These are phyloP conservation scores for Trifolium repens DNA, from an alignment of 306 rosid genomes.

Conservation along the genomic window DNA sequence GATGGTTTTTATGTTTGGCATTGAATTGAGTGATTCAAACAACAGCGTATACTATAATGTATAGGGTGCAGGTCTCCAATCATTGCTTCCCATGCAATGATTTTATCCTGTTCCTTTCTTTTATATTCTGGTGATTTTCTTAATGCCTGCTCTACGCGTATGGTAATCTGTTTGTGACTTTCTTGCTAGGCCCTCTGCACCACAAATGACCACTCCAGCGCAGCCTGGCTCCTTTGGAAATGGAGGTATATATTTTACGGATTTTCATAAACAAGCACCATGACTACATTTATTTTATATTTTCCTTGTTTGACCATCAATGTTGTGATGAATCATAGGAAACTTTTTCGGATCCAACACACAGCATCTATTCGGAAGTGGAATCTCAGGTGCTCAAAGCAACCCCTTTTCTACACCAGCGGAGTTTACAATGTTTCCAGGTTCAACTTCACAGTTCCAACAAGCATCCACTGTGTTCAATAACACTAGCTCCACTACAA, in stretches of 20 bases:
- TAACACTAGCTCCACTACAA: slow-evolving; percentile 38
- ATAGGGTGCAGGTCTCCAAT: slow-evolving; percentile 27
- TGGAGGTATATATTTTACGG: slow-evolving; percentile 43
- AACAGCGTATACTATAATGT: slow-evolving; percentile 30
- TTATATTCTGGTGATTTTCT: slow-evolving; percentile 24
- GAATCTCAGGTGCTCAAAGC: slow-evolving; percentile 46
- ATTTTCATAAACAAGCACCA: slow-evolving; percentile 1
- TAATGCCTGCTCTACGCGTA: slow-evolving; percentile 25
- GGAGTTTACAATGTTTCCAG: slow-evolving; percentile 43
- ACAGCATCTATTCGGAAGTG: slow-evolving; percentile 45
- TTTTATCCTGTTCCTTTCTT: slow-evolving; percentile 31
- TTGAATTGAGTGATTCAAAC: slow-evolving; percentile 28
- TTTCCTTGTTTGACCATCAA: slow-evolving; percentile 42
- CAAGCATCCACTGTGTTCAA: slow-evolving; percentile 38
- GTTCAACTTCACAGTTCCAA: slow-evolving; percentile 40
- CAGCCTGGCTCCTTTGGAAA: slow-evolving; percentile 50
- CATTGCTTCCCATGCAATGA: slow-evolving; percentile 18
- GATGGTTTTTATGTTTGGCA: slow-evolving; percentile 17
- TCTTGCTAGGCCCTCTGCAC: slow-evolving; percentile 60
- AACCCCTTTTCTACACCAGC: slow-evolving; percentile 44
- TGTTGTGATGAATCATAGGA: slow-evolving; percentile 46
- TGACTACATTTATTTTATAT: slow-evolving; percentile 12
- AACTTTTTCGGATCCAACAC: slow-evolving; percentile 47
- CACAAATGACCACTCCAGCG: slow-evolving; percentile 42
- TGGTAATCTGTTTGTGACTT: slow-evolving; percentile 36